Evolutionary conservation across 768 basidiomycete genomes (phyloP).

Genomic region (Trametes villosa): DNA sequence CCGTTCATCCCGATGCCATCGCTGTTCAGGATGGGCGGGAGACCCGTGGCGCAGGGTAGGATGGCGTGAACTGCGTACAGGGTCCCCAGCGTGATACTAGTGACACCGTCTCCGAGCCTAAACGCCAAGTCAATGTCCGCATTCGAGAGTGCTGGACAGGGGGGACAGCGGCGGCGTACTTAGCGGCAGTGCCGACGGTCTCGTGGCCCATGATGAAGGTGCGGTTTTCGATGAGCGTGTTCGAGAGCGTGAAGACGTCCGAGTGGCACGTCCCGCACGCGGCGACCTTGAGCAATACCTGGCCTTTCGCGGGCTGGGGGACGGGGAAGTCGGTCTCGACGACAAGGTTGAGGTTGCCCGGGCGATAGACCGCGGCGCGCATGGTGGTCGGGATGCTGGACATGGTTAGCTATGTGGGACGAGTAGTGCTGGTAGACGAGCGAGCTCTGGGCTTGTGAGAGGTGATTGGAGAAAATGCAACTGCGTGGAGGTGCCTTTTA

Average conservation of each 20-base stretch:
- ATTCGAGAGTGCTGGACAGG: not conserved
- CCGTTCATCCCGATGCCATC: constrained; percentile 9
- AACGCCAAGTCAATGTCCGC: not conserved
- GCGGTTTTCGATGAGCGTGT: constrained; percentile 9
- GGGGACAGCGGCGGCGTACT: not conserved
- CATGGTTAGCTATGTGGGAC: not conserved
- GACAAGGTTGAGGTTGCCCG: constrained; percentile 9
- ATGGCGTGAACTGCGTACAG: constrained; percentile 6
- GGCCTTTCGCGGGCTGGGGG: constrained; percentile 40
- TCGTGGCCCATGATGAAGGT: constrained; percentile 11
- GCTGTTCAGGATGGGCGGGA: constrained; percentile 2
- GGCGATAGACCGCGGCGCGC: constrained; percentile 10
- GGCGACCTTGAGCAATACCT: constrained; percentile 46
- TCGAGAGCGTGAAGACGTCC: constrained; percentile 5
- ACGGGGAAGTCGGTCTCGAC: constrained; percentile 13
- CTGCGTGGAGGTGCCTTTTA: too few relatives aligned
- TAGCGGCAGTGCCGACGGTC: not conserved
- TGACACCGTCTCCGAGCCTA: not conserved
- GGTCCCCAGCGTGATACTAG: not conserved
- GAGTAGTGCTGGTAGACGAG: too few relatives aligned
- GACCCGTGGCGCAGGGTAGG: not conserved
- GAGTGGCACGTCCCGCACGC: constrained; percentile 15
- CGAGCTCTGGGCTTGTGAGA: too few relatives aligned
- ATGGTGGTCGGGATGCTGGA: not conserved
- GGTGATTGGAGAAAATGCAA: too few relatives aligned